Base-by-base conservation (phyloP, 371 early-diverging fungal species). In the Haplosporangium sp. region DNA sequence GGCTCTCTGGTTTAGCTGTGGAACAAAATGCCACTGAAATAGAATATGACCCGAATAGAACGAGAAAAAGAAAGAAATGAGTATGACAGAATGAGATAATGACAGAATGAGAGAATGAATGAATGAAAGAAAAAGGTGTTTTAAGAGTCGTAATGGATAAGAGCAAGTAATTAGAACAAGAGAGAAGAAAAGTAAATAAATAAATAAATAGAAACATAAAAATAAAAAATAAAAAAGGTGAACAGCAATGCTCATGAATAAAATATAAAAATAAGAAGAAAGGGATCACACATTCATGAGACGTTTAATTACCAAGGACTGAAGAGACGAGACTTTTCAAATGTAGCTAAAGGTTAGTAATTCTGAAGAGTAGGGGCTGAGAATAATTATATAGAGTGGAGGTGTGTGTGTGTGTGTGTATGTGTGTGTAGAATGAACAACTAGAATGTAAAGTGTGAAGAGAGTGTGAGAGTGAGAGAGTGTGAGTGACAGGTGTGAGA, bases 21-120 rank as follows among this genome's bases (percentile, higher is more conserved):
- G 55, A 34, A 55, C 34, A 19, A 19, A 27, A 4, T 19, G 19
- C 59, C 17, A 39, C 40, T 39, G 19, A 59, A 39, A 9, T 59
- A 59, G 2, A 50, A 37, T 7, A 40, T 60, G 42, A 45, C 55
- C n/a, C 27, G 50, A 35, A 38, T 10, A 57, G 59, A 57, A 47
- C 20, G 39, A 2, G 45, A 58, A 20, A 44, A 34, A 70, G 40
- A 48, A 48, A 58, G 45, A 20, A 20, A 53, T 53, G 20, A 10
- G 53, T n/a, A 20, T 20, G 53, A 59, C 48, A 10, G 66, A 58
- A 34, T 20, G 55, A 64, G 42, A 17, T 35, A 64, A 15, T 19
- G 47, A 59, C 11, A 50, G 59, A 39, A 40, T 39, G 15, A n/a
- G 40, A 7, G 59, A 39, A 40, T 8, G 37, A 35, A 1, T 8